These are phyloP conservation scores for Chalciporus piperatus DNA, from an alignment of 768 basidiomycete species.

Conservation along the genomic window DNA sequence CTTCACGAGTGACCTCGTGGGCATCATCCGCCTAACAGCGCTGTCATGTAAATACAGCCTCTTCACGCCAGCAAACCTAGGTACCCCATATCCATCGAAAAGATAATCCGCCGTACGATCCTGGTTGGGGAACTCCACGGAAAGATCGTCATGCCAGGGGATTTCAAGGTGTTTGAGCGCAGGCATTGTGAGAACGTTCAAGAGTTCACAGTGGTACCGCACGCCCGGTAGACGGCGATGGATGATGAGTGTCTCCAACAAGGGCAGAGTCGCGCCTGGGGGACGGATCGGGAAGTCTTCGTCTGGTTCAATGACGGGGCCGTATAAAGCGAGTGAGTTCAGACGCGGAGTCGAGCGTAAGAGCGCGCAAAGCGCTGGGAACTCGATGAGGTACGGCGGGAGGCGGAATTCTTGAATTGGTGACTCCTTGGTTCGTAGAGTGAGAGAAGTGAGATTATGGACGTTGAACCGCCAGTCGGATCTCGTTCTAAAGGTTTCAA, in stretches of 20 bases:
- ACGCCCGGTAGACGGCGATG: conserved; percentile 12
- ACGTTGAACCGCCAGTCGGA: conserved; percentile 5
- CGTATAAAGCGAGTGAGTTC: conserved; percentile 9
- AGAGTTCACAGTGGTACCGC: conserved; percentile 15
- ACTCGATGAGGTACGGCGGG: conserved; percentile 16
- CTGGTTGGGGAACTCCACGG: neutral
- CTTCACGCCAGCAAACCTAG: conserved; percentile 11
- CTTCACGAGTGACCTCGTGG: conserved; percentile 13
- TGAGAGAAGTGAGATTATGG: conserved; percentile 11
- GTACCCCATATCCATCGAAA: conserved; percentile 7
- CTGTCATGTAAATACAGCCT: conserved; percentile 14
- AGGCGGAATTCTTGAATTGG: conserved; percentile 1
- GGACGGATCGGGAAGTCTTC: conserved; percentile 8
- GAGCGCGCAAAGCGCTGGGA: conserved; percentile 12
- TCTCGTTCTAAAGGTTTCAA: conserved; percentile 5
- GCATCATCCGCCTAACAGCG: conserved; percentile 4
- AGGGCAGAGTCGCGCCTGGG: conserved; percentile 3
- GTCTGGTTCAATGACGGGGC: conserved; percentile 13
- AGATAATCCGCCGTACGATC: conserved; percentile 10
- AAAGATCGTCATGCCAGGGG: conserved; percentile 18
- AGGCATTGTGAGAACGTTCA: conserved; percentile 10
- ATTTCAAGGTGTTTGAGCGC: conserved; percentile 13
- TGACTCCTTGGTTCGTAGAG: conserved; percentile 13
- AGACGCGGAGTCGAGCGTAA: conserved; percentile 10
- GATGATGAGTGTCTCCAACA: conserved; percentile 13